Conservation (phyloP, 225 moss, liverwort and hornwort species). For the Climacium dendroides region DNA sequence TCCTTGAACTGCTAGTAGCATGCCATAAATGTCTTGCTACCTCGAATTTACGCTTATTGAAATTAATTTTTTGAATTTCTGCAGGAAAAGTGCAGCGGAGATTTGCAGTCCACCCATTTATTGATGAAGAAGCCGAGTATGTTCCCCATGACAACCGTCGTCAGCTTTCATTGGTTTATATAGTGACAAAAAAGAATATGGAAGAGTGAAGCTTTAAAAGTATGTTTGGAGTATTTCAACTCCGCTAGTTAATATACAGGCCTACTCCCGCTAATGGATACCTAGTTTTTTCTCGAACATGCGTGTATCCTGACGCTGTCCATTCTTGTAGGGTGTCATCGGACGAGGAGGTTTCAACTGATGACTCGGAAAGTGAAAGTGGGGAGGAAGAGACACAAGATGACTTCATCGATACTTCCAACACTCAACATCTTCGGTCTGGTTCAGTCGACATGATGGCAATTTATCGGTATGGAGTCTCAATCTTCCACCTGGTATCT, state of each 20-base stretch:
- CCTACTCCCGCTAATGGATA: neutral
- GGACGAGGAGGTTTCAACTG: slow-evolving; percentile 53
- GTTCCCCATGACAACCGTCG: neutral
- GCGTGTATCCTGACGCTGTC: neutral
- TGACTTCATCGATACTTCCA: slow-evolving; percentile 57
- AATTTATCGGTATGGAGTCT: slow-evolving; percentile 31
- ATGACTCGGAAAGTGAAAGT: slow-evolving; percentile 37
- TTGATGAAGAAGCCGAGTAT: slow-evolving; percentile 96
- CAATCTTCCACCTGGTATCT: neutral
- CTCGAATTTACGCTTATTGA: neutral
- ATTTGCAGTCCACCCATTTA: slow-evolving; percentile 42
- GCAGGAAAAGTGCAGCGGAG: slow-evolving; percentile 49
- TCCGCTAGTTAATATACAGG: neutral
- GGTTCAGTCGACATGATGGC: slow-evolving; percentile 64
- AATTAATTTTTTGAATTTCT: neutral
- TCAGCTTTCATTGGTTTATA: neutral
- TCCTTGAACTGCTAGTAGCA: neutral
- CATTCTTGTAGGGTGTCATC: slow-evolving; percentile 51
- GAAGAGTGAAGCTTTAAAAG: neutral
- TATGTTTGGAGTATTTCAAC: neutral
- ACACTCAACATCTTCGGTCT: slow-evolving; percentile 34
- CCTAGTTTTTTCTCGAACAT: neutral
- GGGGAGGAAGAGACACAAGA: slow-evolving; percentile 44
- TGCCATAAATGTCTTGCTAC: neutral
- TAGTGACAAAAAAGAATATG: neutral